These are phyloP conservation scores for Jamesozyma piceae DNA, from an alignment of 805 yeast genomes.

Conservation along the genomic window DNA sequence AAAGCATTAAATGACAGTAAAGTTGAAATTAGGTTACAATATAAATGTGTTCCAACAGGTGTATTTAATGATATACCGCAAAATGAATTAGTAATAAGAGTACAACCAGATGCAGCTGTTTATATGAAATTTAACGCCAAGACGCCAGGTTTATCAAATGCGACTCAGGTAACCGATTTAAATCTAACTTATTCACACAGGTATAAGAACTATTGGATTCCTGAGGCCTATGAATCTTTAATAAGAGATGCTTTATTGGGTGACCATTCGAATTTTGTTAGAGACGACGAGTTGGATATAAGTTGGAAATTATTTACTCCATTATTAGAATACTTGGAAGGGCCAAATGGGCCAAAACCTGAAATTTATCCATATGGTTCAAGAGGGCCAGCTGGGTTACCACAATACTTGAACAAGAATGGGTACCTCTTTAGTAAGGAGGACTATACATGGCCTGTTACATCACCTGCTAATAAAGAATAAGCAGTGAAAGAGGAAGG, in stretches of 20 bases:
- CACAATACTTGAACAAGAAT: constrained; percentile 51
- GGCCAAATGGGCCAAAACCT: constrained; percentile 59
- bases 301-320: constrained; percentile 97
- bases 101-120: constrained; percentile 92
- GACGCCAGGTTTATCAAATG: constrained; percentile 81
- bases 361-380: constrained; percentile 75
- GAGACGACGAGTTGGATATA: constrained; percentile 92
- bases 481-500: not conserved
- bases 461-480: constrained; percentile 36
- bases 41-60: constrained; percentile 75
- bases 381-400: constrained; percentile 69
- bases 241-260: constrained; percentile 84
- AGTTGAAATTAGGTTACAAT: constrained; percentile 91
- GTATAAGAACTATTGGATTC: constrained; percentile 83
- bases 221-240: constrained; percentile 94
- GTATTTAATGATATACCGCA: constrained; percentile 72
- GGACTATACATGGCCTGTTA: constrained; percentile 84
- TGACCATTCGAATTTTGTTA: constrained; percentile 92
- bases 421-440: constrained; percentile 58
- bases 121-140: constrained; percentile 88
- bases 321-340: constrained; percentile 68
- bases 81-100: constrained; percentile 85
- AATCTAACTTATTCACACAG: constrained; percentile 78
- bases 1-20: constrained; percentile 88
- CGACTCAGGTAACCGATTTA: constrained; percentile 79